A percentile compares a stretch with the other conserved stretches of the same genome.
Evolutionary conservation across 2,329 filamentous ascomycete species (phyloP).

Genomic region (Saccharata proteae): DNA sequence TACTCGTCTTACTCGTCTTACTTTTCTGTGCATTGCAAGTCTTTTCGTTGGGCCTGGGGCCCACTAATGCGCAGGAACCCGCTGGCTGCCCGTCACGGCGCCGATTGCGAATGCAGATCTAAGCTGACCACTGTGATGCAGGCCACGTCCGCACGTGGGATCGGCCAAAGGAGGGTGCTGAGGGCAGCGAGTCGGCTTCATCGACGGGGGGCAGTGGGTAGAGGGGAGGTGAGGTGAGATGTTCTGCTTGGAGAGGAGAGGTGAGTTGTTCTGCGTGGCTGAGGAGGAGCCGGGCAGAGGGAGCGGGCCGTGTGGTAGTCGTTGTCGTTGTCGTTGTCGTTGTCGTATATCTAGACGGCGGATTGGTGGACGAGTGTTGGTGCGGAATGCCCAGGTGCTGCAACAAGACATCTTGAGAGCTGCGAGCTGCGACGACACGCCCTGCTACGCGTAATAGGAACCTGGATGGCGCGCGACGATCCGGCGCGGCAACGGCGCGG

Average conservation of each 20-base stretch:
- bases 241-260: background rate
- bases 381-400: too few species aligned
- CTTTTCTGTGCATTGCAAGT: constrained; percentile 6
- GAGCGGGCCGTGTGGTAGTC: too few species aligned
- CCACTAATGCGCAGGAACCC: constrained; percentile 9
- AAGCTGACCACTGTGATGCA: constrained; percentile 21
- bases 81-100: constrained; percentile 2
- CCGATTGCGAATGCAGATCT: constrained; percentile 13
- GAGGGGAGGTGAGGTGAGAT: background rate
- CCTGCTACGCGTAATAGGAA: too few species aligned
- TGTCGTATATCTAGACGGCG: too few species aligned
- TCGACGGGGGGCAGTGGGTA: constrained; percentile 15
- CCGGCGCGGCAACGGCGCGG: too few species aligned
- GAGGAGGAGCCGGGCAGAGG: too few species aligned
- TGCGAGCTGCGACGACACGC: too few species aligned
- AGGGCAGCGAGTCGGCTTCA: constrained; percentile 21
- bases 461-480: too few species aligned
- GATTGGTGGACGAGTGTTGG: too few species aligned
- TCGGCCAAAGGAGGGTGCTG: constrained; percentile 42
- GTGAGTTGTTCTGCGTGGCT: too few species aligned
- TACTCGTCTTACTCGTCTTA: constrained; percentile 9
- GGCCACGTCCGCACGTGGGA: constrained; percentile 68
- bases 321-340: too few species aligned
- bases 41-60: constrained; percentile 7
- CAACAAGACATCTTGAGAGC: too few species aligned